Conservation (phyloP, 352 stramenopile genomes). For the Globisporangium spiculum region DNA sequence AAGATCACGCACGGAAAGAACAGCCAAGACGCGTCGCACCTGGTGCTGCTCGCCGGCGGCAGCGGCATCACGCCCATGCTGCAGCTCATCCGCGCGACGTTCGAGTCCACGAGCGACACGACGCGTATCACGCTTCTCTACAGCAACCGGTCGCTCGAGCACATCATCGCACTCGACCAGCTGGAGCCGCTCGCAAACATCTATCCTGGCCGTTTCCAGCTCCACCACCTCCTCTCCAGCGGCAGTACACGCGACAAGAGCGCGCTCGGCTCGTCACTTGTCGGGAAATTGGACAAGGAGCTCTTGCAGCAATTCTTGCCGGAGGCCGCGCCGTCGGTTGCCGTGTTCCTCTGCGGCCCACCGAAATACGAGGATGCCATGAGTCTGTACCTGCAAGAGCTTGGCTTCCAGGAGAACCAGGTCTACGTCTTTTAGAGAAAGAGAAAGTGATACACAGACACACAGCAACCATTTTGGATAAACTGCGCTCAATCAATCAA, state of each 20-base stretch:
- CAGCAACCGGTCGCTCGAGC: conserved; percentile 61
- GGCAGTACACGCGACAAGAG: conserved; percentile 36
- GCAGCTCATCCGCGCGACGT: conserved; percentile 64
- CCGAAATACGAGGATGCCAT: conserved; percentile 72
- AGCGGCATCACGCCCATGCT: conserved; percentile 85
- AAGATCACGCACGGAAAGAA: conserved; percentile 49
- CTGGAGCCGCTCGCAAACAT: conserved; percentile 79
- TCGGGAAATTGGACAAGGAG: conserved; percentile 46
- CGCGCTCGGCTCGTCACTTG: conserved; percentile 49
- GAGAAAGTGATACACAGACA: background rate
- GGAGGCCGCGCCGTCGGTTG: conserved; percentile 31
- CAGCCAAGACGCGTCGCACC: conserved; percentile 46
- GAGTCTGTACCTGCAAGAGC: conserved; percentile 30
- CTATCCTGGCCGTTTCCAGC: conserved; percentile 57
- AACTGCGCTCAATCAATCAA: conserved; percentile 1
- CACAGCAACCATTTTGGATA: background rate
- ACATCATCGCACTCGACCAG: conserved; percentile 71
- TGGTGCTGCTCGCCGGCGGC: conserved; percentile 73
- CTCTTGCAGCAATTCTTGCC: conserved; percentile 53
- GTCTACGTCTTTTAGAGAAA: conserved; percentile 61
- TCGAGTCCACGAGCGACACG: conserved; percentile 51
- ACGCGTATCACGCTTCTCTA: conserved; percentile 76
- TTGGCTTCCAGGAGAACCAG: conserved; percentile 50
- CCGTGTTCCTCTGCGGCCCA: conserved; percentile 71
- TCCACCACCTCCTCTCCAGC: conserved; percentile 65